phyloP scores from a whole-genome alignment of 768 basidiomycete genomes.

The Harrya chromipes region DNA sequence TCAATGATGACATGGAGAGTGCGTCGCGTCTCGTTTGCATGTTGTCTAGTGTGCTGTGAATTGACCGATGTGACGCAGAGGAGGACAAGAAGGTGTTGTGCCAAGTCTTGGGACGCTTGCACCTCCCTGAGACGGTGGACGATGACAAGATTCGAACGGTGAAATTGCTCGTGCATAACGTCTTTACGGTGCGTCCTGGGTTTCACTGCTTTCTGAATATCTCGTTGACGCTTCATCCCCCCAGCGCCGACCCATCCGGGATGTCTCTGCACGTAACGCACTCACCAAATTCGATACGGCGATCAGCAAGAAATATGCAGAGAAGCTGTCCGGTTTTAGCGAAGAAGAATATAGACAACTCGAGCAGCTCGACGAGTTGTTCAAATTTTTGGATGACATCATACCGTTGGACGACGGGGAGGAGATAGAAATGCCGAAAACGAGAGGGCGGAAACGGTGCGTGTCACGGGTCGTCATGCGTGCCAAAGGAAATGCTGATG shows the following conservation, averaged over 20 bases:
- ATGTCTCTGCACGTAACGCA: conserved; percentile 64
- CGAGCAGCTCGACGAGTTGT: conserved; percentile 58
- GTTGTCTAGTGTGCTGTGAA: too few species aligned
- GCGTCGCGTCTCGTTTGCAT: conserved; percentile 22
- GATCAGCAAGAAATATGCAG: conserved; percentile 69
- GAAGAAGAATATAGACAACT: conserved; percentile 70
- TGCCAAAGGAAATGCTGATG: not conserved
- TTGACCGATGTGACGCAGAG: conserved; percentile 33
- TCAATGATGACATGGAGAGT: conserved; percentile 53
- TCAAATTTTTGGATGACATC: conserved; percentile 70
- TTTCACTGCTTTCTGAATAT: not conserved
- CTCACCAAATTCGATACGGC: conserved; percentile 64
- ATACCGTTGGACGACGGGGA: conserved; percentile 67
- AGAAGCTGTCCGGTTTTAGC: conserved; percentile 66
- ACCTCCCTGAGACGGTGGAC: conserved; percentile 69
- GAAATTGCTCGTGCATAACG: conserved; percentile 55
- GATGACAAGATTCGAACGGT: conserved; percentile 63
- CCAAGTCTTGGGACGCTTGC: conserved; percentile 56
- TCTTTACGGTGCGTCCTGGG: conserved; percentile 13
- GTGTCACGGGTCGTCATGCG: conserved; percentile 16
- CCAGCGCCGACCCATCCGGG: conserved; percentile 56
- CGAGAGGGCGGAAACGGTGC: conserved; percentile 49
- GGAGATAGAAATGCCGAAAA: conserved; percentile 37
- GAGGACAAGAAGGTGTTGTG: conserved; percentile 62
- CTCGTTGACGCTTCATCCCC: not conserved